Evolutionary conservation across 1,139 yeast genomes (phyloP).

Genomic region (Komagataea norvegica): DNA sequence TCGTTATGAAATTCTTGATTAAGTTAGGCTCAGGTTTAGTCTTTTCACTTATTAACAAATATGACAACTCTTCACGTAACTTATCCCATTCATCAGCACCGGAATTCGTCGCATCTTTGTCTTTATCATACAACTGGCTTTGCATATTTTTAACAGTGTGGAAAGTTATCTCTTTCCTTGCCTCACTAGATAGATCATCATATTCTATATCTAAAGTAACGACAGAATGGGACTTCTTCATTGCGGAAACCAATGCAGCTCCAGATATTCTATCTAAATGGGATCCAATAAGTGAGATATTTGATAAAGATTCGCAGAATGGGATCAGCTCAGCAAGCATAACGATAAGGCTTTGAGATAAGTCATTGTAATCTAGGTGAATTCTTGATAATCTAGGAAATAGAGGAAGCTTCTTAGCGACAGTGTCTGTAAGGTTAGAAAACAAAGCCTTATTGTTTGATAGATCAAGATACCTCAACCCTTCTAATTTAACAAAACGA

Average conservation of each 20-base stretch:
- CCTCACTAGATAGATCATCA: slow-evolving; percentile 43
- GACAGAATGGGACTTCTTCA: slow-evolving; percentile 51
- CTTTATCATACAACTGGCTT: slow-evolving; percentile 26
- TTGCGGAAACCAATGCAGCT: slow-evolving; percentile 53
- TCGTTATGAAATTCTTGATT: slow-evolving; percentile 37
- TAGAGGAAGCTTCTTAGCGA: slow-evolving; percentile 53
- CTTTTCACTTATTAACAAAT: slow-evolving; percentile 28
- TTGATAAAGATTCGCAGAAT: slow-evolving; percentile 51
- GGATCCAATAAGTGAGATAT: slow-evolving; percentile 60
- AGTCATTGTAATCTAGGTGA: slow-evolving; percentile 57
- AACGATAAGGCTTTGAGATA: slow-evolving; percentile 43
- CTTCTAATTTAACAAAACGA: slow-evolving; percentile 42
- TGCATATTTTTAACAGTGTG: slow-evolving; percentile 74
- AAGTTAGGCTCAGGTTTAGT: slow-evolving; percentile 27
- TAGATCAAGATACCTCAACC: slow-evolving; percentile 58
- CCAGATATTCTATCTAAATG: slow-evolving; percentile 47
- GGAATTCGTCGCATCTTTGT: slow-evolving; percentile 3
- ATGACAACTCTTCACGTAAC: slow-evolving; percentile 32
- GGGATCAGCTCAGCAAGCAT: slow-evolving; percentile 61
- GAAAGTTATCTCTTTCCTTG: slow-evolving; percentile 54
- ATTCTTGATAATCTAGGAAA: slow-evolving; percentile 52
- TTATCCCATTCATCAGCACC: slow-evolving; percentile 23
- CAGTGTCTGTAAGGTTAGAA: slow-evolving; percentile 34
- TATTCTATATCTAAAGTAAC: slow-evolving; percentile 61
- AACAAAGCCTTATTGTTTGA: slow-evolving; percentile 62